Evolutionary conservation across 208 protist genomes (phyloP).

Genomic region (Wallacemonas collosoma): DNA sequence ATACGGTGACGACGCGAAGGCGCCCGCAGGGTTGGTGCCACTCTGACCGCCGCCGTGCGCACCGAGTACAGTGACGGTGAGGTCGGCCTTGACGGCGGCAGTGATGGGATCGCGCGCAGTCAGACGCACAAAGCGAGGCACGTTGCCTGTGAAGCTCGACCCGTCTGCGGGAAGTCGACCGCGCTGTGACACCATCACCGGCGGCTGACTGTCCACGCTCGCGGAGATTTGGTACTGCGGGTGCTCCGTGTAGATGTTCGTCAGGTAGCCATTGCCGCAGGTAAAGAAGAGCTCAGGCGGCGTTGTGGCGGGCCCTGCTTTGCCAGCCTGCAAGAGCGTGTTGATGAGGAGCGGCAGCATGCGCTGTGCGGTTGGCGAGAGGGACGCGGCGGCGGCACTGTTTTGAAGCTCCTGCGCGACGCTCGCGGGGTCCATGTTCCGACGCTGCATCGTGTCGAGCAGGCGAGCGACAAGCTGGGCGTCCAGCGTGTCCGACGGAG

Average conservation of each 20-base stretch:
- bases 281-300: conserved; percentile 64
- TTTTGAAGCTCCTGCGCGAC: conserved; percentile 47
- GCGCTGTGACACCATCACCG: conserved; percentile 57
- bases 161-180: conserved; percentile 52
- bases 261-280: conserved; percentile 53
- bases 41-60: conserved; percentile 5
- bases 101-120: conserved; percentile 54
- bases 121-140: conserved; percentile 61
- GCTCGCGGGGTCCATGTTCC: conserved; percentile 36
- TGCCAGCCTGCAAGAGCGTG: conserved; percentile 39
- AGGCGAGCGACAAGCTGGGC: conserved; percentile 53
- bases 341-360: conserved; percentile 57
- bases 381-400: conserved; percentile 20
- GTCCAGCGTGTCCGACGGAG: conserved; percentile 34
- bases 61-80: conserved; percentile 51
- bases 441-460: conserved; percentile 68
- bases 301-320: conserved; percentile 13
- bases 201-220: conserved; percentile 51
- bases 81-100: conserved; percentile 42
- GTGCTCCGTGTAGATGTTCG: conserved; percentile 64
- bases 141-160: conserved; percentile 24
- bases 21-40: too few species aligned
- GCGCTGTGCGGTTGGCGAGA: conserved; percentile 47
- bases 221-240: conserved; percentile 56
- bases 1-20: conserved; percentile 1